Percentiles rank a stretch among this genome's conserved stretches.
These are phyloP conservation scores for Macroventuria anomochaeta DNA, from an alignment of 2,329 filamentous ascomycete species.

Conservation along the genomic window DNA sequence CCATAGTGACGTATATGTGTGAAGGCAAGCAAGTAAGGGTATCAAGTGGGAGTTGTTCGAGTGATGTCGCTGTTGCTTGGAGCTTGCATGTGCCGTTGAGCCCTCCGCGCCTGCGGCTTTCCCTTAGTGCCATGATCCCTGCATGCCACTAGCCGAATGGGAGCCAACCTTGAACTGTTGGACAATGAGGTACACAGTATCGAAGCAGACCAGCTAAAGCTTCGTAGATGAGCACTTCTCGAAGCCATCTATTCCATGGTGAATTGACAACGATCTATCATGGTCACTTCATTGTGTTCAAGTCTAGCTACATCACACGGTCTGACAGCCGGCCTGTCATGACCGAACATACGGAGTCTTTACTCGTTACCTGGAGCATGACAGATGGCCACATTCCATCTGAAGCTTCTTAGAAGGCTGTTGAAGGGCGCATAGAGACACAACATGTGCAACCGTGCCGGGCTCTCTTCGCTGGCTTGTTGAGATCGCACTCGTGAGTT, in stretches of 20 bases:
- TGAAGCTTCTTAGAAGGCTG: neutral
- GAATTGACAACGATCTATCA: too few relatives aligned
- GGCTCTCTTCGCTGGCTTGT: neutral
- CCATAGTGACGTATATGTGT: constrained; percentile 57
- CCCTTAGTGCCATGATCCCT: constrained; percentile 26
- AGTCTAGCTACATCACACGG: neutral
- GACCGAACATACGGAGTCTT: neutral
- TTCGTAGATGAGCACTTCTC: too few relatives aligned
- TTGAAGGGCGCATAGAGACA: neutral
- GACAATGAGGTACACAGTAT: neutral
- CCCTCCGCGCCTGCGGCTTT: constrained; percentile 18
- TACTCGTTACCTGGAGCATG: neutral
- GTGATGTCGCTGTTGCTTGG: constrained; percentile 24
- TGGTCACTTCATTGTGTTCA: neutral
- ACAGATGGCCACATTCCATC: too few relatives aligned
- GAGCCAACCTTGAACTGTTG: neutral
- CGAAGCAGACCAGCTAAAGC: neutral
- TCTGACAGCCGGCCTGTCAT: neutral
- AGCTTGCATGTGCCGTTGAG: constrained; percentile 38
- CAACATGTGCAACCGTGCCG: neutral
- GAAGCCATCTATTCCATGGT: too few relatives aligned
- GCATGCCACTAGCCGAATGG: constrained; percentile 15
- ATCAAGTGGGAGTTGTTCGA: constrained; percentile 13
- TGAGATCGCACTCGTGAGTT: neutral
- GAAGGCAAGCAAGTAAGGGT: neutral